Percentiles rank a stretch among this genome's conserved stretches.
Evolutionary conservation across 768 basidiomycete species (phyloP).

Genomic region (Trametes cubensis): DNA sequence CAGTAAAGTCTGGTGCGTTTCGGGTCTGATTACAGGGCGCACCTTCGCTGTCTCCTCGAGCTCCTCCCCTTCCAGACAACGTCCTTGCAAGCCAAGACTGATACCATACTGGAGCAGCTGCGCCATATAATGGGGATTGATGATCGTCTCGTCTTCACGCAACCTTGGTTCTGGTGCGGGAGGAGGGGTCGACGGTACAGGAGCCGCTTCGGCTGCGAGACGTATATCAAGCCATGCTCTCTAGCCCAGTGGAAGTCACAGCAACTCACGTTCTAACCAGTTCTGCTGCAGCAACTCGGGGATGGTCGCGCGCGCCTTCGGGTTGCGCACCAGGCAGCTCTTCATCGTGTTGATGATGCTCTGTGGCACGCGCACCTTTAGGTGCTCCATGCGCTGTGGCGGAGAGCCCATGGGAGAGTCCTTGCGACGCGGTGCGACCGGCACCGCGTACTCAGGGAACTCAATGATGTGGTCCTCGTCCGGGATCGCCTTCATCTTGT

Average conservation of each 20-base stretch:
- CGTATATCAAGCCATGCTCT: constrained; percentile 5
- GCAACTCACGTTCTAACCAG: constrained; percentile 67
- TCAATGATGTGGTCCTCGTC: constrained; percentile 74
- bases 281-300: constrained; percentile 82
- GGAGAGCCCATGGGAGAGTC: constrained; percentile 36
- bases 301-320: constrained; percentile 86
- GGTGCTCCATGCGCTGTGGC: constrained; percentile 64
- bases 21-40: neutral
- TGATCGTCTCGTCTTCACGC: constrained; percentile 63
- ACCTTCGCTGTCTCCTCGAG: constrained; percentile 63
- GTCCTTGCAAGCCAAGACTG: constrained; percentile 45
- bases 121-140: constrained; percentile 79
- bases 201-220: constrained; percentile 30
- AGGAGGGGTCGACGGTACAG: constrained; percentile 34
- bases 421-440: constrained; percentile 32
- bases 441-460: constrained; percentile 70
- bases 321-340: constrained; percentile 74
- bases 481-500: constrained; percentile 95
- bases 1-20: neutral
- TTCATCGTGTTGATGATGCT: constrained; percentile 84
- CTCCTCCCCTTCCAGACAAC: constrained; percentile 47
- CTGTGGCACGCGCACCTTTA: constrained; percentile 68
- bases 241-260: neutral
- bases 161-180: constrained; percentile 35
- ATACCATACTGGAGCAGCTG: constrained; percentile 76